Evolutionary conservation across 768 basidiomycete genomes (phyloP).

Genomic region (Phanerochaete sordida): DNA sequence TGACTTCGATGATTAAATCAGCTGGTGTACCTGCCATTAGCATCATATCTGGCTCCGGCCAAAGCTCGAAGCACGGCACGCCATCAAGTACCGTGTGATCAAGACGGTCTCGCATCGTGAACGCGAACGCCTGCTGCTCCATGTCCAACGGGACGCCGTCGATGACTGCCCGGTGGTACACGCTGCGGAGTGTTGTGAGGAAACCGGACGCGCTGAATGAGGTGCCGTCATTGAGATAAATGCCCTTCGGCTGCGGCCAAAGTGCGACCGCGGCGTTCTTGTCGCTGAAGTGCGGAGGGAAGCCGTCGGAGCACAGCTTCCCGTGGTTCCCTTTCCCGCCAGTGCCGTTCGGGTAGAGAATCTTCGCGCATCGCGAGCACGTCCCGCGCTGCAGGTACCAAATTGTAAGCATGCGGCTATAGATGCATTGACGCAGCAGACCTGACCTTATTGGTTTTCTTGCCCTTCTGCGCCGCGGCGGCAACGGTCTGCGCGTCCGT

Average conservation of each 20-base stretch:
- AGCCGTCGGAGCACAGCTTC: too few species aligned
- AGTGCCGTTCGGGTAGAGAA: too few species aligned
- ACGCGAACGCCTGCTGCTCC: conserved; percentile 6
- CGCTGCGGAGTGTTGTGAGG: neutral
- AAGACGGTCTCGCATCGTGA: neutral
- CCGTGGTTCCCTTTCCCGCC: too few species aligned
- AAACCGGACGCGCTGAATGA: neutral
- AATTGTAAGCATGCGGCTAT: too few species aligned
- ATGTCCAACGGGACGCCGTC: neutral
- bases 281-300: neutral
- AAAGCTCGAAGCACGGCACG: neutral
- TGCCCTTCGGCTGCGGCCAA: conserved; percentile 1
- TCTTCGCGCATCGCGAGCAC: too few species aligned
- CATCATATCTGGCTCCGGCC: neutral
- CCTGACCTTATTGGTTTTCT: too few species aligned
- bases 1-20: neutral
- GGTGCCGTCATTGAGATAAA: neutral
- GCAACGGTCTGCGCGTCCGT: neutral
- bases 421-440: too few species aligned
- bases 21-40: neutral
- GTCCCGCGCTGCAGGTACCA: too few species aligned
- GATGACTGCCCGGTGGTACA: neutral
- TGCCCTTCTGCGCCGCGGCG: neutral
- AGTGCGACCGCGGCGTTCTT: neutral
- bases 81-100: neutral